A percentile compares a stretch with the other conserved stretches of the same genome.
Conservation (phyloP, 352 stramenopile species). For the Globisporangium polare region DNA sequence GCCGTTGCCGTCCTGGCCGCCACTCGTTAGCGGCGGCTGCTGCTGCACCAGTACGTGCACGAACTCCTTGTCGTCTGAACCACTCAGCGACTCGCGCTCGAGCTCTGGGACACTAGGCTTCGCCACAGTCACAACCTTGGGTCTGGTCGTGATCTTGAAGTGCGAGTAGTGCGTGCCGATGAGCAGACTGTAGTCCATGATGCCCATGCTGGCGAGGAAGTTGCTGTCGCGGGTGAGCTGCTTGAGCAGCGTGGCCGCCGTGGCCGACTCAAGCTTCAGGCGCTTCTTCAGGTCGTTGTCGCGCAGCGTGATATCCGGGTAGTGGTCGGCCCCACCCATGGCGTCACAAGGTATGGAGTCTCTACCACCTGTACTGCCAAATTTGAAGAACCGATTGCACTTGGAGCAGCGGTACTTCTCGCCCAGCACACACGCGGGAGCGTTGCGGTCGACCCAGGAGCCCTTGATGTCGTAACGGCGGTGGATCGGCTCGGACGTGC, state of each 20-base stretch:
- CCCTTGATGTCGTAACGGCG: conserved; percentile 91
- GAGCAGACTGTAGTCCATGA: conserved; percentile 92
- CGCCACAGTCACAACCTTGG: not conserved
- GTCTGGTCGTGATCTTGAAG: conserved; percentile 62
- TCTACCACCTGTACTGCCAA: conserved; percentile 32
- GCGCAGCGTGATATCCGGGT: conserved; percentile 74
- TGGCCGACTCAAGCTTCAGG: conserved; percentile 57
- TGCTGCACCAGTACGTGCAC: conserved; percentile 28
- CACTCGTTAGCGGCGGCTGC: not conserved
- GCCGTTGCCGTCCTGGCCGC: not conserved
- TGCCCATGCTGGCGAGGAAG: conserved; percentile 75
- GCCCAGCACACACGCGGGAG: conserved; percentile 63
- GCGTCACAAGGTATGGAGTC: conserved; percentile 37
- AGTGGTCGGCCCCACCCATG: conserved; percentile 64
- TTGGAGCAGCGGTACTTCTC: conserved; percentile 82
- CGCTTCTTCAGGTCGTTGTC: conserved; percentile 88
- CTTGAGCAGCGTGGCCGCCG: conserved; percentile 59
- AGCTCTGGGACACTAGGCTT: conserved; percentile 6
- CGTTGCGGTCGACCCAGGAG: conserved; percentile 86
- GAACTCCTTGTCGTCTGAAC: conserved; percentile 31
- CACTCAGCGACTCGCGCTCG: not conserved
- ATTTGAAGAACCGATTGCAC: conserved; percentile 82
- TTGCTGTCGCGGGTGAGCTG: conserved; percentile 81
- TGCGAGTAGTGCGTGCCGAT: conserved; percentile 85
- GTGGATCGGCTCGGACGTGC: conserved; percentile 81